These are phyloP conservation scores for Phytopythium cucurbitacearum DNA, from an alignment of 352 stramenopile species.

Conservation along the genomic window DNA sequence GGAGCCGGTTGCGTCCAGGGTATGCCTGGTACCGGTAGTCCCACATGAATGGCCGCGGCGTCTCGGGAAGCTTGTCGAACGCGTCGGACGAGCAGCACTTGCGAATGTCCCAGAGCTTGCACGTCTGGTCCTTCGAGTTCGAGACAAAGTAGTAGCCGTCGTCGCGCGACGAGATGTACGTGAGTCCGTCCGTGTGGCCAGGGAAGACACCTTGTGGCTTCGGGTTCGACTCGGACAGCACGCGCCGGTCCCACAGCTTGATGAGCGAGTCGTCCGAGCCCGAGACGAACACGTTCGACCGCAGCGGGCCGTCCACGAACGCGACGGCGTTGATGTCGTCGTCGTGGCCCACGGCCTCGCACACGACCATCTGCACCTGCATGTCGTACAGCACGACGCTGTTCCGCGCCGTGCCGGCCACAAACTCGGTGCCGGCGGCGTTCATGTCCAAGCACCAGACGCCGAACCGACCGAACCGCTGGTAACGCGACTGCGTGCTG, in stretches of 20 bases:
- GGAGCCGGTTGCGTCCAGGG: conserved; percentile 46
- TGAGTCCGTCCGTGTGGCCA: conserved; percentile 79
- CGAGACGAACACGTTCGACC: conserved; percentile 84
- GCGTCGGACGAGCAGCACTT: conserved; percentile 61
- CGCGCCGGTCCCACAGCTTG: conserved; percentile 83
- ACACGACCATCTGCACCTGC: conserved; percentile 57
- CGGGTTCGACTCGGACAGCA: conserved; percentile 68
- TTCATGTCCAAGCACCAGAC: conserved; percentile 83
- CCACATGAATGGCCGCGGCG: conserved; percentile 58
- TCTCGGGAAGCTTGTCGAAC: conserved; percentile 35
- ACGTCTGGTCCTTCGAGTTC: conserved; percentile 84
- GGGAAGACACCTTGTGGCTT: conserved; percentile 77
- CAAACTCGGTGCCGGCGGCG: conserved; percentile 71
- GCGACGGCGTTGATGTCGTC: conserved; percentile 84
- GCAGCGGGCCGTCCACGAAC: conserved; percentile 75
- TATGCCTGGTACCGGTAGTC: conserved; percentile 84
- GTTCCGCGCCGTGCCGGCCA: conserved; percentile 70
- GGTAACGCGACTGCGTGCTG: conserved; percentile 2
- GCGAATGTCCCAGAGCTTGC: conserved; percentile 82
- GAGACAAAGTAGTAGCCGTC: conserved; percentile 88
- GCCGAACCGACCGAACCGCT: conserved; percentile 47
- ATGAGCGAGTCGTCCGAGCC: conserved; percentile 81
- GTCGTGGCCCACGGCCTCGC: conserved; percentile 64
- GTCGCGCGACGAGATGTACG: conserved; percentile 75
- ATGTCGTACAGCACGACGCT: conserved; percentile 82